Conservation (phyloP, 257 asterid genomes). For the Solanum lignicaule region DNA sequence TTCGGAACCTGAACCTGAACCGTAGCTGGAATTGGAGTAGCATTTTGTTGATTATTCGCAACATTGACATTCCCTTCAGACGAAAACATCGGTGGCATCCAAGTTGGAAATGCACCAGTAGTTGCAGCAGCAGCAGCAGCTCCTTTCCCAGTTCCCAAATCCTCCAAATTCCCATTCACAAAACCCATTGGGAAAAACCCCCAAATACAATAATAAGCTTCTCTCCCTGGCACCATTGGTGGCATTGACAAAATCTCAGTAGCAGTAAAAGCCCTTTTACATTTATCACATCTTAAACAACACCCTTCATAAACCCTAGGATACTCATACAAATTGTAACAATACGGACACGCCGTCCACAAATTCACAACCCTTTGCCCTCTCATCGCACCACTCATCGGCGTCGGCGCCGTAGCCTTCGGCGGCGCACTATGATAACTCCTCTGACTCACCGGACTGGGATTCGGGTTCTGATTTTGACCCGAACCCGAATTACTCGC, state of each 20-base stretch:
- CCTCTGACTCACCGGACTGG: not conserved
- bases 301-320: constrained; percentile 56
- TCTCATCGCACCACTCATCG: not conserved
- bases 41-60: not conserved
- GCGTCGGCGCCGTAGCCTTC: not conserved
- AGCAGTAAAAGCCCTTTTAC: constrained; percentile 69
- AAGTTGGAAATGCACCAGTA: constrained; percentile 41
- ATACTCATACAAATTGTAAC: constrained; percentile 73
- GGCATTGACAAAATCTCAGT: constrained; percentile 56
- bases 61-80: not conserved
- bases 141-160: constrained; percentile 6
- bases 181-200: constrained; percentile 86
- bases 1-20: not conserved
- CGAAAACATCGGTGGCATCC: constrained; percentile 75
- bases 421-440: not conserved
- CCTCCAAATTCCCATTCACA: constrained; percentile 16
- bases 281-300: constrained; percentile 66
- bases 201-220: constrained; percentile 86
- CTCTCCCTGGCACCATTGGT: constrained; percentile 68
- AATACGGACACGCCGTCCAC: constrained; percentile 93
- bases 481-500: constrained; percentile 8
- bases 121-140: constrained; percentile 8
- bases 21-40: not conserved
- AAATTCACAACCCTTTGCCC: constrained; percentile 16
- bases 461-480: not conserved